Conservation (phyloP, 805 yeast species). For the Pichia heedii region DNA sequence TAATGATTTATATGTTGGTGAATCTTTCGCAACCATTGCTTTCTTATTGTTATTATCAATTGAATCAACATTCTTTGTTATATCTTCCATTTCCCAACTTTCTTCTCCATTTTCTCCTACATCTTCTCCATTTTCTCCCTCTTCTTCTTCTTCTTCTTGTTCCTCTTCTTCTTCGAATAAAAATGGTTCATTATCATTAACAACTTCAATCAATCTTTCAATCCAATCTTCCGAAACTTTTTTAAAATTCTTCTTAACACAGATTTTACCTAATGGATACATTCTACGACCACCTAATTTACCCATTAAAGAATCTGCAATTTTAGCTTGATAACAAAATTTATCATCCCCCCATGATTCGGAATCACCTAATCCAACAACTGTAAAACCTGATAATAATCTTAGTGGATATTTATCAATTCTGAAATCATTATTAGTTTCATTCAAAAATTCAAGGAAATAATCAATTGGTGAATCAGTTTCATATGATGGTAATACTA, state of each 20-base stretch:
- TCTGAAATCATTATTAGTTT: slow-evolving; percentile 77
- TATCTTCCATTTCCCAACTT: slow-evolving; percentile 52
- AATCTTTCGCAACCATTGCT: slow-evolving; percentile 82
- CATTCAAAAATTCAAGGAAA: slow-evolving; percentile 70
- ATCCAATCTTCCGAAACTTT: slow-evolving; percentile 57
- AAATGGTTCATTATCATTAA: slow-evolving; percentile 61
- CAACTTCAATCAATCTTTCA: slow-evolving; percentile 45
- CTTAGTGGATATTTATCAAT: slow-evolving; percentile 74
- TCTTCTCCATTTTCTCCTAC: slow-evolving; percentile 15
- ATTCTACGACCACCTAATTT: slow-evolving; percentile 81
- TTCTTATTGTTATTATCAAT: slow-evolving; percentile 30
- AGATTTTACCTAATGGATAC: slow-evolving; percentile 75
- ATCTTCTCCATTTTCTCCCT: slow-evolving; percentile 9
- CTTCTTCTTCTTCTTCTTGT: slow-evolving; percentile 10
- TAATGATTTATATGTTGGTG: slow-evolving; percentile 80
- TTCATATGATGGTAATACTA: slow-evolving; percentile 84
- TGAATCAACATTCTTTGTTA: slow-evolving; percentile 23
- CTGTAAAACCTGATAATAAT: slow-evolving; percentile 67
- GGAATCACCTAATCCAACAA: slow-evolving; percentile 79
- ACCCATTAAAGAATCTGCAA: slow-evolving; percentile 66
- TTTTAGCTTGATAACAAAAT: slow-evolving; percentile 77
- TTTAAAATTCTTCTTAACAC: slow-evolving; percentile 61
- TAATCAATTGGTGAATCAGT: slow-evolving; percentile 89
- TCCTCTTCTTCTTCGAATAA: slow-evolving; percentile 41
- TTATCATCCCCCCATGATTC: slow-evolving; percentile 64